Conservation (phyloP, 352 stramenopile species). For the Globisporangium megalacanthum region DNA sequence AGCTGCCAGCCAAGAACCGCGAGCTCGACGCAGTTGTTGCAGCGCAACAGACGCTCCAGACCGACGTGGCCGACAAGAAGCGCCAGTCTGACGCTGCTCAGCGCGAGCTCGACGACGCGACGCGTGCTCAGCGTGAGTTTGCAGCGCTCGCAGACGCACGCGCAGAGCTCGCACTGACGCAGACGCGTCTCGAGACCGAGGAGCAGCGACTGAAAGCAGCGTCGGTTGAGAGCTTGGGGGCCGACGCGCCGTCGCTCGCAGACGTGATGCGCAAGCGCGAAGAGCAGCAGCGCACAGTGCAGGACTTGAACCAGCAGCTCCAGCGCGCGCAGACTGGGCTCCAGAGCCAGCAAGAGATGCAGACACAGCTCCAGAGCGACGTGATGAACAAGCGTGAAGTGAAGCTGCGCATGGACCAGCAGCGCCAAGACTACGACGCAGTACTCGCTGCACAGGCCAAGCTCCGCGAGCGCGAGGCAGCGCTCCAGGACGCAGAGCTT, state of each 20-base stretch:
- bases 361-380: constrained; percentile 58
- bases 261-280: constrained; percentile 41
- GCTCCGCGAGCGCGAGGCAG: constrained; percentile 52
- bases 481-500: constrained; percentile 36
- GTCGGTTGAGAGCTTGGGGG: constrained; percentile 27
- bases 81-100: constrained; percentile 7
- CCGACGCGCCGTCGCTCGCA: constrained; percentile 25
- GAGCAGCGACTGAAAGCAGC: constrained; percentile 26
- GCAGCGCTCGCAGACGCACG: constrained; percentile 19
- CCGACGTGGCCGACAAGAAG: constrained; percentile 51
- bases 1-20: constrained; percentile 37
- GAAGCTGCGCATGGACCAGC: constrained; percentile 41
- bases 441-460: constrained; percentile 43
- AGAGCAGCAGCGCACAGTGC: constrained; percentile 38
- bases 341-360: constrained; percentile 36
- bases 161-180: constrained; percentile 28
- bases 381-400: constrained; percentile 54
- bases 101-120: constrained; percentile 29
- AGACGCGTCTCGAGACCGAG: constrained; percentile 25
- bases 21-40: constrained; percentile 47
- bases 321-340: constrained; percentile 52
- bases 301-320: constrained; percentile 44
- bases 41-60: constrained; percentile 35
- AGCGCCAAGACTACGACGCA: constrained; percentile 49
- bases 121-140: constrained; percentile 29